phyloP scores from a whole-genome alignment of 768 basidiomycete species.

The Collybiopsis confluens region DNA sequence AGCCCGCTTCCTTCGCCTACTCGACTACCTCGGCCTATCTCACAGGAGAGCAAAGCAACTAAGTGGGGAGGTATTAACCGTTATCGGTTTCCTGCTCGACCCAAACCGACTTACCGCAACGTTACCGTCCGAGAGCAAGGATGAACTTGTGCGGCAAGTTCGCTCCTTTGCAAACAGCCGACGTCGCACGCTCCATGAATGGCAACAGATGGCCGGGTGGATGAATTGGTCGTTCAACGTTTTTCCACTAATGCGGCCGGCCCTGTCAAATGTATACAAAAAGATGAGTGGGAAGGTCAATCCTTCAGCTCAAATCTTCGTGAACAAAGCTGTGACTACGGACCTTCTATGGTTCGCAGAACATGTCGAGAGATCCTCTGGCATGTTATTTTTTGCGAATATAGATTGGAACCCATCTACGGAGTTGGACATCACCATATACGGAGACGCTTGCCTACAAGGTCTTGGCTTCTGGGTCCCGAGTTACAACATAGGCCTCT shows the following conservation, averaged over 20 bases:
- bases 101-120: conserved; percentile 26
- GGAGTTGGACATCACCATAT: conserved; percentile 3
- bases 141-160: conserved; percentile 15
- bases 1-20: conserved; percentile 29
- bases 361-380: conserved; percentile 10
- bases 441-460: neutral
- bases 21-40: conserved; percentile 35
- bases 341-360: conserved; percentile 18
- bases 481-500: conserved; percentile 14
- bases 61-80: conserved; percentile 22
- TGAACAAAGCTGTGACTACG: conserved; percentile 12
- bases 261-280: conserved; percentile 14
- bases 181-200: conserved; percentile 9
- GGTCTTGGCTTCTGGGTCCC: conserved; percentile 11
- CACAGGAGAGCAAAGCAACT: conserved; percentile 37
- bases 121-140: conserved; percentile 5
- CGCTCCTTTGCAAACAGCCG: neutral
- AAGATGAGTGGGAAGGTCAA: conserved; percentile 21
- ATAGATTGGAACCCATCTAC: conserved; percentile 12
- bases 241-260: conserved; percentile 20
- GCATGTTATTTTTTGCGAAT: conserved; percentile 13
- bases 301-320: conserved; percentile 5
- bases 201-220: conserved; percentile 17
- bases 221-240: conserved; percentile 24
- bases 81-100: conserved; percentile 38